Evolutionary conservation across 2,329 filamentous ascomycete genomes (phyloP).

Genomic region (Colletotrichum sp.): DNA sequence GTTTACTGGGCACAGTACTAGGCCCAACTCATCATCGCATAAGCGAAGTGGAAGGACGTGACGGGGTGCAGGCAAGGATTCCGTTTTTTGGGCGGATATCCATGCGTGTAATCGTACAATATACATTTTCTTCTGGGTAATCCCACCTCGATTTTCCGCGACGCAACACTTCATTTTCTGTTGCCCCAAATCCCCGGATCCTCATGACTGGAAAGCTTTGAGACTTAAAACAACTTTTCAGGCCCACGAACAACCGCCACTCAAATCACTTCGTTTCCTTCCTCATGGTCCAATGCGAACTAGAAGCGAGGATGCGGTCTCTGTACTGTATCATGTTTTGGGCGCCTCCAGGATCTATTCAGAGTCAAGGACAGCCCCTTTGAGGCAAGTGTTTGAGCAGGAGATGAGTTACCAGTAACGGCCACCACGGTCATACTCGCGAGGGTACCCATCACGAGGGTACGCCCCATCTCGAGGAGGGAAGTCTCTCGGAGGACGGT

Average conservation of each 20-base stretch:
- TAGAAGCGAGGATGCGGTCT: neutral
- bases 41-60: neutral
- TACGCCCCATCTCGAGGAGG: constrained; percentile 58
- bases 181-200: neutral
- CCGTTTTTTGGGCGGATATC: constrained; percentile 4
- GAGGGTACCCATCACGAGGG: constrained; percentile 46
- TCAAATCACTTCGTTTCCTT: neutral
- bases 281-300: neutral
- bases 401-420: constrained; percentile 53
- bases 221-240: neutral
- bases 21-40: neutral
- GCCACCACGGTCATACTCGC: constrained; percentile 56
- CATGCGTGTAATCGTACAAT: constrained; percentile 13
- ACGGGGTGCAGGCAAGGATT: neutral
- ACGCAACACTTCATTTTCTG: neutral
- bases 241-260: neutral
- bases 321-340: neutral
- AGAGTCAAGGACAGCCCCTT: constrained; percentile 23
- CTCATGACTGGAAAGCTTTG: neutral
- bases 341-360: constrained; percentile 13
- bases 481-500: constrained; percentile 55
- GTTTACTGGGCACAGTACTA: neutral
- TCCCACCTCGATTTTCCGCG: neutral
- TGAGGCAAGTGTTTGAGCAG: constrained; percentile 12
- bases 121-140: neutral